Evolutionary conservation across 768 basidiomycete species (phyloP), one percentile per base, ranked within the genome.

Genomic region (Lactarius tabidus): DNA sequence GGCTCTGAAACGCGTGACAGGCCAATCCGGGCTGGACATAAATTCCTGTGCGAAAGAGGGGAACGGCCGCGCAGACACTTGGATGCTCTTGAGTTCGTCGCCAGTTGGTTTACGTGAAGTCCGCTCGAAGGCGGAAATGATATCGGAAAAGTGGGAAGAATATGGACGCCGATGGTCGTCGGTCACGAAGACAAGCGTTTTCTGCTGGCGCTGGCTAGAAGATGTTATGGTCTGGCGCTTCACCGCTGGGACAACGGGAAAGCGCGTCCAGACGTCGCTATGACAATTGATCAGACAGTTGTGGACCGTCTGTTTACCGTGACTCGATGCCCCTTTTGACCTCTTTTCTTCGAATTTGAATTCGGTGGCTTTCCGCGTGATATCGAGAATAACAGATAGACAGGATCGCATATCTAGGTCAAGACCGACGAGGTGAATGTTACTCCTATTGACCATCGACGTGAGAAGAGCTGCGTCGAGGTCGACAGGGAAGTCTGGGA

Each of bases 341-440:
- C 77, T 79, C 45, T 76, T 80, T 62, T 81, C 79, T 62, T 77
- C 77, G 76, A 86, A 86, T 57, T 75, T 78, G 66, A 84, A 86
- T 61, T 86, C 83, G 0, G 86, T 85, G 3, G 78, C 73, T 63
- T 82, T 84, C 58, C 79, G 80, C 4, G 82, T 84, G 67, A 87
- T 85, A 36, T 80, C 76, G 53, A 87, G 69, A 0, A 75, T 77
- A 17, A 81, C 41, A 0, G 85, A 88, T 28, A 68, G 70, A 60
- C 79, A 80, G n/a, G 67, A 61, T 0, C 70, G 74, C 1, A 71
- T 38, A 2, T 71, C 36, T 3, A 73, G 63, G 60, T 83, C 78
- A 7, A 86, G 72, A 8, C 69, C 68, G 2, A 85, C 26, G 10
- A 84, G 57, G 68, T 85, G 80, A 4, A 82, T 77, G 38, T 75